Base-by-base conservation (phyloP, 805 yeast genomes). In the Candida anglica region DNA sequence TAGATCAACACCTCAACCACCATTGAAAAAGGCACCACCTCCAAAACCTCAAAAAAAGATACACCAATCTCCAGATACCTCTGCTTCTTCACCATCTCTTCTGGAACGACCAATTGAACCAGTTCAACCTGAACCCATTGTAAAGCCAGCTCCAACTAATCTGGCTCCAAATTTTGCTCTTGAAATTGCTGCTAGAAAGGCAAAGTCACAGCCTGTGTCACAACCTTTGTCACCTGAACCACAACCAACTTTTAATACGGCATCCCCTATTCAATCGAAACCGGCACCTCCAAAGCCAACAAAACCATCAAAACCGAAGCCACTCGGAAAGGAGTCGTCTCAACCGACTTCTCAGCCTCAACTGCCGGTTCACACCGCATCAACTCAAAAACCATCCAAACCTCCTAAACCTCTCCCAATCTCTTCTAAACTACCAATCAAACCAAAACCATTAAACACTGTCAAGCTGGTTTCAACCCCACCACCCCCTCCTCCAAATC, bases 1-100 rank as follows among this genome's bases (percentile, higher is more conserved):
- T 14, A 25, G 23, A 28, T 27, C 28, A 30, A 38, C 28, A 19
- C 20, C 43, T 3, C 39, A 42, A n/a, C n/a, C n/a, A n/a, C n/a
- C n/a, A n/a, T n/a, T n/a, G n/a, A 60, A 57, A 42, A 60, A 58
- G 34, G 52, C 53, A 0, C 69, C 72, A 15, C 72, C 71, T 9
- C 71, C 72, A 22, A 69, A 66, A 27, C 74, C 75, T 1, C 63
- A 17, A 50, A 52, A 27, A 32, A 47, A 13, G 44, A 40, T 13
- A 31, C 27, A 16, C 36, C 17, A 11, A 15, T 27, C 6, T 20
- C 22, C 14, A 23, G 26, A 6, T 11, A n/a, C 6, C 33, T 20
- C 32, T 36, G 15, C 7, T 30, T 14, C 22, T 9, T 10, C 29
- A 10, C 26, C 26, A 23, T 23, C n/a, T 6, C 26, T 23, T 11